Evolutionary conservation across 495 filamentous ascomycete genomes (phyloP).

Genomic region (Penicillium desertorum): DNA sequence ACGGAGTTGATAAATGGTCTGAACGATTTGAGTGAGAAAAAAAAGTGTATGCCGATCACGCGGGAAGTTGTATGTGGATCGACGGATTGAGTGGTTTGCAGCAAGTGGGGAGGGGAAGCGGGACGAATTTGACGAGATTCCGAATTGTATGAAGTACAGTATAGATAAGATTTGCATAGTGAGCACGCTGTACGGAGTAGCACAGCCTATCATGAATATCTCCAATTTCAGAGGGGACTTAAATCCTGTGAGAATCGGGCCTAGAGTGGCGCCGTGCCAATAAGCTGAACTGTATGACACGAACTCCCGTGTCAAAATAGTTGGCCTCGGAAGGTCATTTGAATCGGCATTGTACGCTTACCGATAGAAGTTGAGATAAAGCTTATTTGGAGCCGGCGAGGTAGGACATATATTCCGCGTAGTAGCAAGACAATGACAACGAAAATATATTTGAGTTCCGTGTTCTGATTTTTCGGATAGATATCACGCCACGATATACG

Average conservation of each 20-base stretch:
- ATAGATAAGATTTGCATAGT: conserved; percentile 1
- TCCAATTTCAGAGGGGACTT: not conserved
- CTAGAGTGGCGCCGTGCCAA: not conserved
- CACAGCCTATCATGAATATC: too few relatives aligned
- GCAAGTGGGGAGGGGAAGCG: conserved; percentile 14
- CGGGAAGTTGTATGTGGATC: conserved; percentile 39
- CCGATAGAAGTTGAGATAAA: not conserved
- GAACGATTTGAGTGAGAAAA: not conserved
- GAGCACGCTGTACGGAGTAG: not conserved
- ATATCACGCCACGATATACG: too few relatives aligned
- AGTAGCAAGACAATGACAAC: too few relatives aligned
- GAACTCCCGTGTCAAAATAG: conserved; percentile 12
- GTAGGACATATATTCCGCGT: too few relatives aligned
- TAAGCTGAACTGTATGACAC: not conserved
- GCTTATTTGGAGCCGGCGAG: too few relatives aligned
- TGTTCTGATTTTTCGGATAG: too few relatives aligned
- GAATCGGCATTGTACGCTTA: conserved; percentile 3
- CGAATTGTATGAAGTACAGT: not conserved
- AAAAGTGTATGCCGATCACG: conserved; percentile 38
- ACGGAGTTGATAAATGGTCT: not conserved
- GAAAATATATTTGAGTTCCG: too few relatives aligned
- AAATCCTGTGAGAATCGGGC: not conserved
- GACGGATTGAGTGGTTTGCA: conserved; percentile 21
- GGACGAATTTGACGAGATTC: conserved; percentile 7
- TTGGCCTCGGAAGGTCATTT: not conserved